Conservation (phyloP, 768 basidiomycete genomes). For the Boletus insuetus region DNA sequence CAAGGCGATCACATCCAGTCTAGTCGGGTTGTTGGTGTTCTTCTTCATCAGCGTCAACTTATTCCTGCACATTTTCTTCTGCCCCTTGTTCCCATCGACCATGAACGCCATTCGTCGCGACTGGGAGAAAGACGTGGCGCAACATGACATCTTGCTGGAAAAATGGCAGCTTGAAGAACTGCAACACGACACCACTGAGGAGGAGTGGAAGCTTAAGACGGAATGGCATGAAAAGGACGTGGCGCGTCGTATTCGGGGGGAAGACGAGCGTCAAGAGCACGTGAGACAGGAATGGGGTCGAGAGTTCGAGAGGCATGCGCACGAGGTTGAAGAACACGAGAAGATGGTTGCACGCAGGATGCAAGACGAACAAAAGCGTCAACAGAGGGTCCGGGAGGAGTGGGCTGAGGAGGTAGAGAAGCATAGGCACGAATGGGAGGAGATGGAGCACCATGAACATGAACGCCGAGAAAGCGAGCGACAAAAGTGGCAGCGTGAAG, state of each 20-base stretch:
- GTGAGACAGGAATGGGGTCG: slow-evolving; percentile 1
- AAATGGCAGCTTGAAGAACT: slow-evolving; percentile 8
- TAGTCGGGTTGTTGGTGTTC: neutral
- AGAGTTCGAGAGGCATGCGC: slow-evolving; percentile 2
- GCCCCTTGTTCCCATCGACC: slow-evolving; percentile 8
- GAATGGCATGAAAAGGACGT: slow-evolving; percentile 14
- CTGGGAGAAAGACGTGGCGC: slow-evolving; percentile 7
- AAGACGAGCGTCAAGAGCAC: slow-evolving; percentile 7
- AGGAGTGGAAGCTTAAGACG: slow-evolving; percentile 9
- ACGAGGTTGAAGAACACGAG: slow-evolving; percentile 1
- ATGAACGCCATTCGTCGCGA: slow-evolving; percentile 8
- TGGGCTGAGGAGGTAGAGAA: slow-evolving; percentile 7
- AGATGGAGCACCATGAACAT: slow-evolving; percentile 10
- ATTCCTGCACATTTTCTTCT: slow-evolving; percentile 4
- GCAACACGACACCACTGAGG: neutral
- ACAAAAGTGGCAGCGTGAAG: slow-evolving; percentile 16
- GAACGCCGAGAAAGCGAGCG: slow-evolving; percentile 7
- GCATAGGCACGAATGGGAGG: slow-evolving; percentile 6
- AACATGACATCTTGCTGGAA: neutral
- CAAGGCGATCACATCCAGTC: neutral
- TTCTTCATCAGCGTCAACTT: neutral
- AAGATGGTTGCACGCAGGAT: neutral
- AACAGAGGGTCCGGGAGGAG: neutral
- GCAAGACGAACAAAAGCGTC: slow-evolving; percentile 4
- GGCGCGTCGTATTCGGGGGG: neutral